phyloP scores from a whole-genome alignment of 306 rosid species.

The Citrullus colocynthis region DNA sequence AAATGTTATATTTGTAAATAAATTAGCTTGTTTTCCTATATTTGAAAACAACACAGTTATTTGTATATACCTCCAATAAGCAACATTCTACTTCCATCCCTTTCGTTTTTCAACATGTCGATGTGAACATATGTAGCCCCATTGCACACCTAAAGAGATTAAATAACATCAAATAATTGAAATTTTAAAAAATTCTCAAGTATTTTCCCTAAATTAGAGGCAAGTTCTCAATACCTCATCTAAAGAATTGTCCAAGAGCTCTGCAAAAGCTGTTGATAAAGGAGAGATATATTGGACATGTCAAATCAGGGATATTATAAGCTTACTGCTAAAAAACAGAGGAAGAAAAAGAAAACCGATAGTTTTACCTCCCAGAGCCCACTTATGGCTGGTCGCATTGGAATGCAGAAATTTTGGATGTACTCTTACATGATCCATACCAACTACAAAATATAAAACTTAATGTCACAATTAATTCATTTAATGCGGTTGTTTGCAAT shows the following conservation, averaged over 20 bases:
- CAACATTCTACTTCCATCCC: constrained; percentile 61
- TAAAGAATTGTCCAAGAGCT: constrained; percentile 83
- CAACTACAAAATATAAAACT: constrained; percentile 36
- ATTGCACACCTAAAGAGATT: constrained; percentile 41
- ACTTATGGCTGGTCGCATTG: constrained; percentile 92
- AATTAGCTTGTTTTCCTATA: no score
- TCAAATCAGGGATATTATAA: not conserved
- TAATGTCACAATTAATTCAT: not conserved
- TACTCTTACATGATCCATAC: constrained; percentile 88
- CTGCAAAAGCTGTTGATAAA: constrained; percentile 79
- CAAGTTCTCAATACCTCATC: constrained; percentile 48
- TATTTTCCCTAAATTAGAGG: not conserved
- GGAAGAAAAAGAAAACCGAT: no score
- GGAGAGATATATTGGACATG: constrained; percentile 4
- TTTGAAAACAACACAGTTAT: no score
- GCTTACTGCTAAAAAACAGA: not conserved
- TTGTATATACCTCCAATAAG: constrained; percentile 43
- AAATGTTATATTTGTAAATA: no score
- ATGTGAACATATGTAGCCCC: constrained; percentile 77
- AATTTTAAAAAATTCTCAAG: not conserved
- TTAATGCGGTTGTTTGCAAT: not conserved
- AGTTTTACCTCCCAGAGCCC: constrained; percentile 90
- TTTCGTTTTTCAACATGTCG: constrained; percentile 53
- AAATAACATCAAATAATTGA: constrained; percentile 11
- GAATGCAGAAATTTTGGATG: constrained; percentile 95